Evolutionary conservation across 768 basidiomycete species (phyloP).

Genomic region (Termitomyces eurrhizus): DNA sequence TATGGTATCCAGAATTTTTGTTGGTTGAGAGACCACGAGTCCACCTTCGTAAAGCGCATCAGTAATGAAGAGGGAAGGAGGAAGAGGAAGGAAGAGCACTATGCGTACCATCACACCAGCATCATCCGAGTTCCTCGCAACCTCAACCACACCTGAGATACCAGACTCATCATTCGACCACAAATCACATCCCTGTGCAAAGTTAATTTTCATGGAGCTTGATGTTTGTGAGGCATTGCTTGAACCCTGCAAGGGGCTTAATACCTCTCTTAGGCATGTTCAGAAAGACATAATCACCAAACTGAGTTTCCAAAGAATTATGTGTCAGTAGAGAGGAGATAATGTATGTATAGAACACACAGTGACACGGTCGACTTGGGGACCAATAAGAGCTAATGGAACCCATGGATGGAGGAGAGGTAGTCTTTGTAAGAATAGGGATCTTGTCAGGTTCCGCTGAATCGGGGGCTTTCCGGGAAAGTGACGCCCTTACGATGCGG

Average conservation of each 20-base stretch:
- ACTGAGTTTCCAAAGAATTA: neutral
- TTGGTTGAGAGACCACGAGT: constrained; percentile 61
- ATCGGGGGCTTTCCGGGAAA: no score
- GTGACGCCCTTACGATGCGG: no score
- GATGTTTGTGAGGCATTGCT: constrained; percentile 45
- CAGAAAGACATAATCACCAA: constrained; percentile 74
- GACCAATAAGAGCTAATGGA: no score
- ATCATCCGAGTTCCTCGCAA: constrained; percentile 53
- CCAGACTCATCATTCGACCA: no score
- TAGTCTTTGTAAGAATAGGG: no score
- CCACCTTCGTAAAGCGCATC: constrained; percentile 28
- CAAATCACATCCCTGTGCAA: no score
- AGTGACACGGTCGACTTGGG: no score
- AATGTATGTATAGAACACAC: no score
- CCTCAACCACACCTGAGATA: no score
- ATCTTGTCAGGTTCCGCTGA: no score
- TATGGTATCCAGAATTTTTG: constrained; percentile 53
- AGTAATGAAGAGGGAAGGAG: neutral
- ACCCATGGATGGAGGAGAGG: no score
- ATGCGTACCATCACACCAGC: constrained; percentile 55
- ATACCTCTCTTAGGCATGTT: constrained; percentile 56
- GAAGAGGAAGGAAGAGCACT: neutral
- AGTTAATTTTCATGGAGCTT: constrained; percentile 52
- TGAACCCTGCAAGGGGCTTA: constrained; percentile 58
- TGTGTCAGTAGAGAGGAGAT: neutral